Percentiles rank a stretch among this genome's conserved stretches.
These are phyloP conservation scores for Saccharum officinarum DNA, from an alignment of 176 grass and related monocot species.

Conservation along the genomic window DNA sequence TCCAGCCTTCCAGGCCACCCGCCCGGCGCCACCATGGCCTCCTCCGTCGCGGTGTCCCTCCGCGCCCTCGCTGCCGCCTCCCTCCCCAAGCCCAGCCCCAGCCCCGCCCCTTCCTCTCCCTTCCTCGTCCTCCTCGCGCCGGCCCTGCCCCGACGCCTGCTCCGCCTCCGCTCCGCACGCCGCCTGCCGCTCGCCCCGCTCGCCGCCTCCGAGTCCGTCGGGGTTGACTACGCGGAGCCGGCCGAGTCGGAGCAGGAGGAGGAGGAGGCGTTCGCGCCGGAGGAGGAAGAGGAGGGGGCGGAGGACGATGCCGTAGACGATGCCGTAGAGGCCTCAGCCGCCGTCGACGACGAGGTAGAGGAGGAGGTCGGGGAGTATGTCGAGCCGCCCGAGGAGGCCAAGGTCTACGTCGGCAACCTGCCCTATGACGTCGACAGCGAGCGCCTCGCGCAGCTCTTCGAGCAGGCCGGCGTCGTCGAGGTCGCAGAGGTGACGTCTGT, in stretches of 20 bases:
- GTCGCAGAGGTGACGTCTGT: conserved; percentile 64
- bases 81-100: conserved; percentile 19
- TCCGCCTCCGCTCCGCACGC: conserved; percentile 23
- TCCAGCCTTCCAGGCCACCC: neutral
- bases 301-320: too few relatives aligned
- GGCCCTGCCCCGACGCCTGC: neutral
- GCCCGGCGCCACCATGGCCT: conserved; percentile 29
- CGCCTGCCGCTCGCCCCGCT: conserved; percentile 36
- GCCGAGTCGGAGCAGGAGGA: conserved; percentile 18
- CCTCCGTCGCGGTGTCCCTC: conserved; percentile 38
- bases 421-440: conserved; percentile 88
- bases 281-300: conserved; percentile 37
- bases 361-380: conserved; percentile 45
- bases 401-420: conserved; percentile 83
- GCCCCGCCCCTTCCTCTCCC: neutral
- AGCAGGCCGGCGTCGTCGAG: conserved; percentile 78
- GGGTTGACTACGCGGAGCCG: conserved; percentile 29
- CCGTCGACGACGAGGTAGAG: neutral
- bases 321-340: neutral
- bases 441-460: conserved; percentile 79
- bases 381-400: conserved; percentile 59
- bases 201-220: conserved; percentile 9
- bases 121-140: conserved; percentile 46
- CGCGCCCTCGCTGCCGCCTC: conserved; percentile 33
- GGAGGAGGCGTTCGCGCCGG: conserved; percentile 19